phyloP scores from a whole-genome alignment of 805 yeast species.

The Osmozyma mogii region DNA sequence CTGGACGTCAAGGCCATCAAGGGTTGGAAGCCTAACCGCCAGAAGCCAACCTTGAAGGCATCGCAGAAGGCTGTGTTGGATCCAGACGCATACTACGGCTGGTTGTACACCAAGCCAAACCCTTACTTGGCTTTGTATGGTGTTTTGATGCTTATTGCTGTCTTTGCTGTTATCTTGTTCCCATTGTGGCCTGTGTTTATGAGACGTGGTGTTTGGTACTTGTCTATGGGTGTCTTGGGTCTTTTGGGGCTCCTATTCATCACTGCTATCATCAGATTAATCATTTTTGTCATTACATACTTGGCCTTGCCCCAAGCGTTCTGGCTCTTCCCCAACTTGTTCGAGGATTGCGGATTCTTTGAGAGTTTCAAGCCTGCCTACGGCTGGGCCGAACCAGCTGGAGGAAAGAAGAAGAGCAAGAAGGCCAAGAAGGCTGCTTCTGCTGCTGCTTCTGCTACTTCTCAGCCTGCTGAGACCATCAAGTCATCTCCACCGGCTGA shows the following conservation, averaged over 20 bases:
- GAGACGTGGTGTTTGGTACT: conserved; percentile 87
- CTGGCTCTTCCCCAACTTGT: conserved; percentile 94
- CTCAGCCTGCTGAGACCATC: conserved; percentile 2
- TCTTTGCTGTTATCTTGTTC: conserved; percentile 63
- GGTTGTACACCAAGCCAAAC: conserved; percentile 73
- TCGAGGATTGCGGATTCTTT: conserved; percentile 89
- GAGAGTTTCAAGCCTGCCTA: conserved; percentile 90
- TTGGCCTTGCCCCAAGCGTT: conserved; percentile 62
- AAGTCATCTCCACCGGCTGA: conserved; percentile 3
- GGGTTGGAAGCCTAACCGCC: conserved; percentile 55
- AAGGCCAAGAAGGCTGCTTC: conserved; percentile 6
- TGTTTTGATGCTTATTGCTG: conserved; percentile 54
- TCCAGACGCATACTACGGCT: conserved; percentile 68
- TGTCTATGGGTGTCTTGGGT: conserved; percentile 70
- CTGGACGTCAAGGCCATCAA: conserved; percentile 50
- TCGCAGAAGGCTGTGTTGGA: conserved; percentile 50
- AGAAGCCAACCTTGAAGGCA: conserved; percentile 52
- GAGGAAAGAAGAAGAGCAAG: conserved; percentile 17
- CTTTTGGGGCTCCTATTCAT: conserved; percentile 68
- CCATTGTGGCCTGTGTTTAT: conserved; percentile 92
- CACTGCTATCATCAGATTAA: conserved; percentile 70
- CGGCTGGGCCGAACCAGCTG: conserved; percentile 59
- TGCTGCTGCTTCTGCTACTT: background rate
- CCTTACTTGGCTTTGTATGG: conserved; percentile 58
- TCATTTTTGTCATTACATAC: conserved; percentile 55